Evolutionary conservation across 2,329 filamentous ascomycete genomes (phyloP).

Genomic region (Colletotrichum sp.): DNA sequence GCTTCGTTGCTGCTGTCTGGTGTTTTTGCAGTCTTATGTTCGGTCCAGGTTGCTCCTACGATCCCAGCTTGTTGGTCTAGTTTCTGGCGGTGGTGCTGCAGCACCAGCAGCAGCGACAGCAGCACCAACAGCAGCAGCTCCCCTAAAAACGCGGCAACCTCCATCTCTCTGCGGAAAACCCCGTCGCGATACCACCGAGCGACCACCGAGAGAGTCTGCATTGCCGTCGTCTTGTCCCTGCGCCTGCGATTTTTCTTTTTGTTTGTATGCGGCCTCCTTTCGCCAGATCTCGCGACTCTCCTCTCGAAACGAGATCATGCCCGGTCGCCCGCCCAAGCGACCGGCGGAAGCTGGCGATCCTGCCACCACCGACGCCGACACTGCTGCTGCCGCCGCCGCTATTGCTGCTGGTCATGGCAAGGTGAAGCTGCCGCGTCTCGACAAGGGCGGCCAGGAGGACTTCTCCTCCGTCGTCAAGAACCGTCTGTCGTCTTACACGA

Average conservation of each 20-base stretch:
- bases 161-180: slow-evolving; percentile 13
- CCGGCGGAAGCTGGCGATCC: slow-evolving; percentile 43
- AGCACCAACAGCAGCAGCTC: not conserved
- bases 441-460: slow-evolving; percentile 49
- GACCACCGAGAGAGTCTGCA: not conserved
- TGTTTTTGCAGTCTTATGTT: too few relatives aligned
- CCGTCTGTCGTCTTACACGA: slow-evolving; percentile 59
- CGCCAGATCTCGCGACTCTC: not conserved
- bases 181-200: slow-evolving; percentile 8
- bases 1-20: too few relatives aligned
- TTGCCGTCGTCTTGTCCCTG: not conserved
- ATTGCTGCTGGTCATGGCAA: slow-evolving; percentile 33
- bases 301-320: slow-evolving; percentile 16
- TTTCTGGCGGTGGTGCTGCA: too few relatives aligned
- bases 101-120: not conserved
- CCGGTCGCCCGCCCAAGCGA: slow-evolving; percentile 49
- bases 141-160: slow-evolving; percentile 13
- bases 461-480: slow-evolving; percentile 63
- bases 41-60: too few relatives aligned
- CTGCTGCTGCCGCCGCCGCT: not conserved
- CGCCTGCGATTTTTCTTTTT: not conserved
- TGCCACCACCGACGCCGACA: slow-evolving; percentile 25
- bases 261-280: not conserved
- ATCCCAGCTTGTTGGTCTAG: too few relatives aligned
- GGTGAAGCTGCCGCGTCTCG: slow-evolving; percentile 54